A percentile compares a stretch with the other conserved stretches of the same genome.
These are phyloP conservation scores for Cladophialophora carrionii DNA, from an alignment of 2,329 filamentous ascomycete genomes.

Conservation along the genomic window DNA sequence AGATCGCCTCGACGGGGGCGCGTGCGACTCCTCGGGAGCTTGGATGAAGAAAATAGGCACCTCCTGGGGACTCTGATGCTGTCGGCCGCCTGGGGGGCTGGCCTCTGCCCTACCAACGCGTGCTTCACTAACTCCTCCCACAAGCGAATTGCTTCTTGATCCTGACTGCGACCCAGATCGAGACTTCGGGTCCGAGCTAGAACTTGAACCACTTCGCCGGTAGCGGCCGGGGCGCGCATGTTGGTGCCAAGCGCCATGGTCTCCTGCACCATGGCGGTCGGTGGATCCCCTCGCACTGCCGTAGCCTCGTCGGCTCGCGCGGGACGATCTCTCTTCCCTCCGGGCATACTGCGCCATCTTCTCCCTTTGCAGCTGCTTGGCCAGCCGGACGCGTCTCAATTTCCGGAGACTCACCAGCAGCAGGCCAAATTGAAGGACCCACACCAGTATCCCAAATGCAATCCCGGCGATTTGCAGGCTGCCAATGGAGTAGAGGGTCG, in stretches of 20 bases:
- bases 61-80: constrained; percentile 9
- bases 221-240: constrained; percentile 6
- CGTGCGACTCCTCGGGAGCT: constrained; percentile 13
- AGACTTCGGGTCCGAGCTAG: constrained; percentile 13
- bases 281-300: constrained; percentile 5
- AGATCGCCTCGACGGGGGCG: constrained; percentile 1
- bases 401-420: constrained; percentile 27
- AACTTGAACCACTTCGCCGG: constrained; percentile 15
- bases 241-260: constrained; percentile 14
- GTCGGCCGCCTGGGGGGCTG: neutral
- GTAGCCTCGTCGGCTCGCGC: constrained; percentile 8
- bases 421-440: constrained; percentile 35
- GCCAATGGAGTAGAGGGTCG: constrained; percentile 41
- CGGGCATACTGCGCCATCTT: constrained; percentile 30
- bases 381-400: constrained; percentile 23
- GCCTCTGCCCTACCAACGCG: neutral
- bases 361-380: constrained; percentile 32
- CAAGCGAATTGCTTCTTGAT: constrained; percentile 19
- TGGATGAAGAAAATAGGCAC: constrained; percentile 17
- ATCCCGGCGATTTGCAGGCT: constrained; percentile 41
- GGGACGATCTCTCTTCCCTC: constrained; percentile 15
- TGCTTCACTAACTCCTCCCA: neutral
- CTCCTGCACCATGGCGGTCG: constrained; percentile 8
- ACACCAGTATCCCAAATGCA: constrained; percentile 39
- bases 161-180: constrained; percentile 2